phyloP scores from a whole-genome alignment of 306 rosid species.

The Cucumis melo region DNA sequence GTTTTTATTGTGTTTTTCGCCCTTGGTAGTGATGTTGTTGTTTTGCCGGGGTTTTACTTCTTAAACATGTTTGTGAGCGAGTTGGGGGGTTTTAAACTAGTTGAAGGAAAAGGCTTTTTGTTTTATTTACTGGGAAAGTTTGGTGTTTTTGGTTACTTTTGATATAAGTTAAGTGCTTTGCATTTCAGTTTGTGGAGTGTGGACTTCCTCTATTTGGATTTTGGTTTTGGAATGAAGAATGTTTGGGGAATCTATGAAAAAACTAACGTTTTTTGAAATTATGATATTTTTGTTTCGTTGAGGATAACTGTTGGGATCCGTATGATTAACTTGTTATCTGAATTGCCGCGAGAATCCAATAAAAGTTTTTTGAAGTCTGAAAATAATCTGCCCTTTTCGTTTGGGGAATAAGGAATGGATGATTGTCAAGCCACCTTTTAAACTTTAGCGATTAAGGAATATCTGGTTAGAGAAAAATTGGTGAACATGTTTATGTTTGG shows the following conservation, averaged over 20 bases:
- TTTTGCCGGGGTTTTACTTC: background rate
- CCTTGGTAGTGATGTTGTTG: background rate
- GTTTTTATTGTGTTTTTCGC: background rate
- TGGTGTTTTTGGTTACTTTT: background rate
- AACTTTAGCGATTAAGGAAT: background rate
- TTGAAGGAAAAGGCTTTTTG: background rate
- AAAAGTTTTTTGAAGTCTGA: background rate
- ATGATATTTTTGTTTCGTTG: background rate
- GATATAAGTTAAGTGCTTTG: background rate
- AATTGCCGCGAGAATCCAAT: background rate
- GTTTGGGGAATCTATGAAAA: background rate
- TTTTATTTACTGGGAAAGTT: background rate
- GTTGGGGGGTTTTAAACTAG: background rate
- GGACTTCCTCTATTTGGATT: background rate
- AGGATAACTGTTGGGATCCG: background rate
- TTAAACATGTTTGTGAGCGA: background rate
- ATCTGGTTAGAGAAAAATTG: background rate
- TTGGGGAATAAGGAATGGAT: background rate
- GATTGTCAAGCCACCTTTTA: background rate
- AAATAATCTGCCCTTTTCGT: background rate
- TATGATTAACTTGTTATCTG: background rate
- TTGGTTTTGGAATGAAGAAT: background rate
- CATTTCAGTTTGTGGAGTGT: background rate
- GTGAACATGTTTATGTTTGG: background rate
- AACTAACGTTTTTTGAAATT: background rate